Percentiles rank a stretch among this genome's conserved stretches.
Conservation (phyloP, 2,329 filamentous ascomycete species). For the Neophaeococcomyces mojaviensis region DNA sequence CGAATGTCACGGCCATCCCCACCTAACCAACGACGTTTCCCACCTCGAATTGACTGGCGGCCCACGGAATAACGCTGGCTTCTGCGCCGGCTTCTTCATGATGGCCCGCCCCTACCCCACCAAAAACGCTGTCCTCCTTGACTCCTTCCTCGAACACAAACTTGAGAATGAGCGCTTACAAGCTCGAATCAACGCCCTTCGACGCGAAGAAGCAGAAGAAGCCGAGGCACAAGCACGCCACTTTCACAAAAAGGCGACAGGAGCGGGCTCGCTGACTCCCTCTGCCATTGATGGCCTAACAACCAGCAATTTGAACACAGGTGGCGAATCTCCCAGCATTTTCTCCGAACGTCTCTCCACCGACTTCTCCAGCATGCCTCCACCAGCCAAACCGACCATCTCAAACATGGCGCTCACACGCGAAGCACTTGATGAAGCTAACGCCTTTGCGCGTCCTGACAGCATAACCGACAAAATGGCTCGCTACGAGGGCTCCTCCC, state of each 20-base stretch:
- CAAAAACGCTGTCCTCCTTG: constrained; percentile 73
- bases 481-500: constrained; percentile 65
- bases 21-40: constrained; percentile 62
- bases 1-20: constrained; percentile 86
- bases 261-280: constrained; percentile 13
- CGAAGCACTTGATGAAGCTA: constrained; percentile 70
- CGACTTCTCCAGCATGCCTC: constrained; percentile 50
- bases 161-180: constrained; percentile 86
- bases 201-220: constrained; percentile 77
- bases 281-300: constrained; percentile 14
- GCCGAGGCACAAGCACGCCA: constrained; percentile 51
- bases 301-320: background rate
- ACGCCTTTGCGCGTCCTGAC: constrained; percentile 59
- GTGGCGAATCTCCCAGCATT: constrained; percentile 14
- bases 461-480: constrained; percentile 80
- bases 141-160: constrained; percentile 93
- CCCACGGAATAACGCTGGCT: constrained; percentile 56
- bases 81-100: constrained; percentile 87
- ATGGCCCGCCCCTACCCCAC: constrained; percentile 86
- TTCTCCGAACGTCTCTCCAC: constrained; percentile 12
- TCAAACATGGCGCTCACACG: constrained; percentile 65
- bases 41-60: constrained; percentile 41
- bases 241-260: constrained; percentile 23
- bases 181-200: constrained; percentile 76
- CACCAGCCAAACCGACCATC: constrained; percentile 55